Evolutionary conservation across 805 yeast species (phyloP), one percentile per base, ranked within the genome.

Genomic region (Candida mattraensis): DNA sequence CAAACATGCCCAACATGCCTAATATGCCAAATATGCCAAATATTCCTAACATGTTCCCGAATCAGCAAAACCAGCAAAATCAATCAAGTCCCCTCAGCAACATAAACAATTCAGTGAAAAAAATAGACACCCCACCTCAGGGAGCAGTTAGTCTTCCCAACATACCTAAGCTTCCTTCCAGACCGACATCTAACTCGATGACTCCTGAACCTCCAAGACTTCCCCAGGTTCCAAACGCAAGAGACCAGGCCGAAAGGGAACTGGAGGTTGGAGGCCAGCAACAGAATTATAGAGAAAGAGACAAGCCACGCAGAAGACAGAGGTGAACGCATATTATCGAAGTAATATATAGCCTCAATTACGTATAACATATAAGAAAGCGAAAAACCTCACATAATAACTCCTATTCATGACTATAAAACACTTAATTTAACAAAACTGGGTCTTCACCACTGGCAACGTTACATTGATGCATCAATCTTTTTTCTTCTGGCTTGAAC

Each of bases 401-500:
- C 12, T 20, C 30, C 17, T 31, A 42, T 22, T 42, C n/a, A n/a
- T n/a, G n/a, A n/a, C n/a, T n/a, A n/a, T n/a, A n/a, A n/a, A n/a
- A n/a, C n/a, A n/a, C n/a, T n/a, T n/a, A n/a, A n/a, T n/a, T 31
- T 28, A 46, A 34, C 19, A 44, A 36, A 10, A 43, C 23, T n/a
- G 95, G 95, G 54, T 83, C 91, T 11, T 55, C 47, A 7, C 87
- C 89, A 54, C 87, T 76, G 14, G 96, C 95, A 58, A 87, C 84
- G 64, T 87, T 87, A 65, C 96, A 87, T 66, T 87, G 96, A 57
- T 87, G 96, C 94, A 87, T 87, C 55, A 87, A 69, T 61, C 96
- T 76, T 52, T 76, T 78, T 56, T 87, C 93, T 30, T 83, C 86
- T 13, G 73, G 72, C 13, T 75, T 80, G 63, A 87, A 82, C 61